These are phyloP conservation scores for Protomyces inundatus DNA, from an alignment of 1,139 yeast species.

Conservation along the genomic window DNA sequence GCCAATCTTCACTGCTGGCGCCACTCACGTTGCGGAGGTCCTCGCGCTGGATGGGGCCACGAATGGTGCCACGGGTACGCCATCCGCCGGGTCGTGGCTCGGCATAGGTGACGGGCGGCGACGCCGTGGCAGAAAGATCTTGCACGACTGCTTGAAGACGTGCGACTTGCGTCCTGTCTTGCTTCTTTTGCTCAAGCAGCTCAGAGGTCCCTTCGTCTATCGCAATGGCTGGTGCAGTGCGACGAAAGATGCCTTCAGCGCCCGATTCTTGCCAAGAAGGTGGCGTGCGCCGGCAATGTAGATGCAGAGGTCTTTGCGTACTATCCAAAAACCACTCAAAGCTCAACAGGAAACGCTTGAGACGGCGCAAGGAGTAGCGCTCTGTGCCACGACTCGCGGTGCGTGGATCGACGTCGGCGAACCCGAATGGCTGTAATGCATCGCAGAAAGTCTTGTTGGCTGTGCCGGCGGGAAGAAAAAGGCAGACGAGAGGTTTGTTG, in stretches of 20 bases:
- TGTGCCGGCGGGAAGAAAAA: background rate
- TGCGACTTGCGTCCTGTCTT: background rate
- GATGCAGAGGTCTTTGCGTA: background rate
- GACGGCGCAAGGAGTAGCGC: background rate
- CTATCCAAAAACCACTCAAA: background rate
- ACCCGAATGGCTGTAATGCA: background rate
- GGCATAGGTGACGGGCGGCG: background rate
- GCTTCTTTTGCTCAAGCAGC: background rate
- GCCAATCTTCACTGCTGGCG: background rate
- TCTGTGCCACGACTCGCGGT: background rate
- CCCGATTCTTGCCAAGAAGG: background rate
- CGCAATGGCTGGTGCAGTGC: background rate
- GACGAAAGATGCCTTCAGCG: background rate
- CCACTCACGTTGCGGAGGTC: background rate
- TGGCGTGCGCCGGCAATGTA: background rate
- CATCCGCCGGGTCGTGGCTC: background rate
- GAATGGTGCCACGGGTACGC: background rate
- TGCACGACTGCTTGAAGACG: background rate
- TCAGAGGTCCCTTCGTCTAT: too few relatives aligned
- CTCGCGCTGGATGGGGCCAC: background rate
- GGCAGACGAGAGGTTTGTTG: background rate
- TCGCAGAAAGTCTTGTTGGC: background rate
- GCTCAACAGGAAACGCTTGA: background rate
- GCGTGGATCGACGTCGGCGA: background rate
- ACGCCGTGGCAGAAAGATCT: background rate